Conservation (phyloP, 2,329 filamentous ascomycete genomes). For the Aureobasidium sp. region DNA sequence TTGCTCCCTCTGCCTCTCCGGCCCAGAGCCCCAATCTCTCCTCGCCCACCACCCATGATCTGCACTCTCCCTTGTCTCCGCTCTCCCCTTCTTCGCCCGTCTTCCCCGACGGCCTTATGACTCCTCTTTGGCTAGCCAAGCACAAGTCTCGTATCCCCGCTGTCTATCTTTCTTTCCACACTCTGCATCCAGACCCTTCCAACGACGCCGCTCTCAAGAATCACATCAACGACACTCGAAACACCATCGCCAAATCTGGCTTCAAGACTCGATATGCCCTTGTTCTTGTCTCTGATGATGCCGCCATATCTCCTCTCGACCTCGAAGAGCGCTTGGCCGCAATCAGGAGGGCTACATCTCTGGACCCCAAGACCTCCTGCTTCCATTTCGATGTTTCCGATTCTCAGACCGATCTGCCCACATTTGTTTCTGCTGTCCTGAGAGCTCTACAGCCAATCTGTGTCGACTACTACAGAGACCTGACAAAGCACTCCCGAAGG, state of each 20-base stretch:
- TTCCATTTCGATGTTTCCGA: conserved; percentile 75
- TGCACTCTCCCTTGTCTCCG: conserved; percentile 89
- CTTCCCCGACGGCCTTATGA: conserved; percentile 84
- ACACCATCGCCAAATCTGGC: conserved; percentile 59
- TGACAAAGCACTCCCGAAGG: conserved; percentile 84
- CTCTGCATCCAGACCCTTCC: conserved; percentile 64
- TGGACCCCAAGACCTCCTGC: conserved; percentile 72
- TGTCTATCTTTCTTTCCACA: conserved; percentile 73
- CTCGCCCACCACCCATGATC: conserved; percentile 37
- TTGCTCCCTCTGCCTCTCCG: conserved; percentile 44
- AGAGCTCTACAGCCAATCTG: conserved; percentile 65
- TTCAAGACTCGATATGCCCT: conserved; percentile 74
- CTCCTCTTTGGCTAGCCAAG: conserved; percentile 76
- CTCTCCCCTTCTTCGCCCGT: conserved; percentile 74
- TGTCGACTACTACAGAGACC: conserved; percentile 86
- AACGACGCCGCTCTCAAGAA: conserved; percentile 76
- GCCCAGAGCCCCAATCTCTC: conserved; percentile 35
- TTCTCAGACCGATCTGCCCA: conserved; percentile 62
- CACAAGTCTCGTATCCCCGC: conserved; percentile 80
- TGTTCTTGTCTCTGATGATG: conserved; percentile 68
- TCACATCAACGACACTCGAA: conserved; percentile 74
- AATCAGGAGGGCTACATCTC: conserved; percentile 69
- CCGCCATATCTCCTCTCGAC: conserved; percentile 45
- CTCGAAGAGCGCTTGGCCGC: conserved; percentile 70
- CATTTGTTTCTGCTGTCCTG: conserved; percentile 67